Evolutionary conservation across 768 basidiomycete genomes (phyloP).

Genomic region (Rhizopogon roseolus): DNA sequence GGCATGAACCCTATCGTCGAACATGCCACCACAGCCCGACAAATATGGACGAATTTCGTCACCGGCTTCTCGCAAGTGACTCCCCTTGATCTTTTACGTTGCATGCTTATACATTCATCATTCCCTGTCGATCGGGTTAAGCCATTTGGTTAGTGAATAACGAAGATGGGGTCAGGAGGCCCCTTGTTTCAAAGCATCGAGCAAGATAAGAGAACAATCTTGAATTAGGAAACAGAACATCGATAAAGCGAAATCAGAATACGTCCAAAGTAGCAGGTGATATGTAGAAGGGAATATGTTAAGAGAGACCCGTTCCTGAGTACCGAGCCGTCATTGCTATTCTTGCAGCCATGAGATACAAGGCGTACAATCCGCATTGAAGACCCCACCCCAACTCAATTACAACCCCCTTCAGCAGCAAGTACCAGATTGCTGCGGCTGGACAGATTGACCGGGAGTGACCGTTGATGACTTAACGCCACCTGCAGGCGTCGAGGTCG

Average conservation of each 20-base stretch:
- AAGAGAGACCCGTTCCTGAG: slow-evolving; percentile 26
- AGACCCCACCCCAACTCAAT: slow-evolving; percentile 11
- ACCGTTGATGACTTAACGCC: slow-evolving; percentile 80
- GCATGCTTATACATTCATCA: not conserved
- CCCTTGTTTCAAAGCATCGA: not conserved
- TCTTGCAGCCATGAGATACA: slow-evolving; percentile 23
- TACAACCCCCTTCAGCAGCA: slow-evolving; percentile 62
- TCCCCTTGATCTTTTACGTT: too few relatives aligned
- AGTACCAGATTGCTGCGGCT: slow-evolving; percentile 64
- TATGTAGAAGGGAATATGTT: slow-evolving; percentile 24
- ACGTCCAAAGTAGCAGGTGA: slow-evolving; percentile 3
- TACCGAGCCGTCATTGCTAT: slow-evolving; percentile 14
- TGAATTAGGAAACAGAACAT: slow-evolving; percentile 1
- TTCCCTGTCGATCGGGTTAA: not conserved
- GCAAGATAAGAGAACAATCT: not conserved
- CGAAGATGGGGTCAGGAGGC: not conserved
- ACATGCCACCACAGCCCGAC: not conserved
- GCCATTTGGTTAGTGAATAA: not conserved
- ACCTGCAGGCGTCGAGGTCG: slow-evolving; percentile 68
- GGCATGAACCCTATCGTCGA: too few relatives aligned
- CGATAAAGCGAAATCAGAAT: slow-evolving; percentile 14
- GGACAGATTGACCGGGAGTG: slow-evolving; percentile 79
- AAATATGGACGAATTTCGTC: not conserved
- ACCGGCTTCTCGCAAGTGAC: not conserved
- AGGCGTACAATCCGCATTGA: slow-evolving; percentile 10